phyloP scores from a whole-genome alignment of 78 protist genomes.

The Dictyostelium capitatum region DNA sequence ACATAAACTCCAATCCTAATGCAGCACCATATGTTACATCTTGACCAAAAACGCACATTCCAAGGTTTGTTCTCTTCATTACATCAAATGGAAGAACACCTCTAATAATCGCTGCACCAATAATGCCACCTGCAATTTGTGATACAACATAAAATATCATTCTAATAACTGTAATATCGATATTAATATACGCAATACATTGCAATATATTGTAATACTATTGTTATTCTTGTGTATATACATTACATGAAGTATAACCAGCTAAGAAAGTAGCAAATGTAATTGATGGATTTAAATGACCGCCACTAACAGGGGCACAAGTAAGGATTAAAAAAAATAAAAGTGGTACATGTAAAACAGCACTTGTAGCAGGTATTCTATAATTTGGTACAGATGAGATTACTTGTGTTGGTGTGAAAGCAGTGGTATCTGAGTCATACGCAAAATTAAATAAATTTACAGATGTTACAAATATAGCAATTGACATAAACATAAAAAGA shows the following conservation, averaged over 20 bases:
- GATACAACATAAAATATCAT: conserved; percentile 33
- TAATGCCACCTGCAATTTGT: conserved; percentile 50
- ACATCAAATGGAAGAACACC: conserved; percentile 3
- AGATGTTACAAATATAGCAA: conserved; percentile 12
- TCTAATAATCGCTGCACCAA: conserved; percentile 34
- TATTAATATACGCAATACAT: not conserved
- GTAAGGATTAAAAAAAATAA: conserved; percentile 27
- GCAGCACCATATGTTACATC: conserved; percentile 18
- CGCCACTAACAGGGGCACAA: conserved; percentile 42
- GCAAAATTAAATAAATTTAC: conserved; percentile 24
- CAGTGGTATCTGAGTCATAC: not conserved
- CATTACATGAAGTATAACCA: conserved; percentile 46
- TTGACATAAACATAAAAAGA: conserved; percentile 7
- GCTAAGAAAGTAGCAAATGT: conserved; percentile 38
- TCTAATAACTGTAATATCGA: not conserved
- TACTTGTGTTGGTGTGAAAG: not conserved
- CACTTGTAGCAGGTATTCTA: not conserved
- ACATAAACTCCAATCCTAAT: conserved; percentile 28
- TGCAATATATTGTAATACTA: not conserved
- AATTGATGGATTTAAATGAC: conserved; percentile 61
- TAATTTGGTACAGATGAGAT: not conserved
- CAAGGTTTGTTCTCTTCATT: conserved; percentile 2
- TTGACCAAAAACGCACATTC: conserved; percentile 12
- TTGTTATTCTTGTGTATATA: not conserved
- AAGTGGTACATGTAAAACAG: conserved; percentile 24